Conservation (phyloP, 495 filamentous ascomycete genomes). For the Zalerion maritima region DNA sequence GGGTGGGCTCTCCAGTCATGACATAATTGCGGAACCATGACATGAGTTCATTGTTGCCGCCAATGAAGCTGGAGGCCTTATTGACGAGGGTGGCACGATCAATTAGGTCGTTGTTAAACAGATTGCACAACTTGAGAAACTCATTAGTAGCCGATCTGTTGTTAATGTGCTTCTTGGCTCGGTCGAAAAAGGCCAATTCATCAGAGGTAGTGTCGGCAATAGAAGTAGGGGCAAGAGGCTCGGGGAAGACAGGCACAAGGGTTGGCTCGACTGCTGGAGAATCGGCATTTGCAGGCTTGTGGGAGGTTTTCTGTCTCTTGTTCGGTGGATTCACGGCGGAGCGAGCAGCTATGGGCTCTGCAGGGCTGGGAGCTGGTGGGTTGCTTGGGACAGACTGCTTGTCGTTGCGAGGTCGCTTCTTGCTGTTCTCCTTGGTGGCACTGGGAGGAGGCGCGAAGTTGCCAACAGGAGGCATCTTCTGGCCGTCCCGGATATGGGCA, state of each 20-base stretch:
- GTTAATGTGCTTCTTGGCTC: constrained; percentile 87
- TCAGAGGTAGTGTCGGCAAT: constrained; percentile 49
- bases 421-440: constrained; percentile 60
- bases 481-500: constrained; percentile 29
- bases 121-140: constrained; percentile 87
- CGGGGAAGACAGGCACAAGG: constrained; percentile 71
- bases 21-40: constrained; percentile 74
- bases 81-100: constrained; percentile 64
- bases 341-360: constrained; percentile 18
- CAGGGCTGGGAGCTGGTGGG: constrained; percentile 13
- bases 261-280: constrained; percentile 67
- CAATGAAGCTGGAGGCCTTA: constrained; percentile 74
- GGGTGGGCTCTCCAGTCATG: constrained; percentile 47
- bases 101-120: constrained; percentile 83
- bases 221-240: constrained; percentile 63
- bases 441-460: constrained; percentile 81
- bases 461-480: constrained; percentile 82
- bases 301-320: constrained; percentile 47
- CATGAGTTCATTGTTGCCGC: constrained; percentile 73
- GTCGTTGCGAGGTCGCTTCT: constrained; percentile 46
- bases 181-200: constrained; percentile 86
- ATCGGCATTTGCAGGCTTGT: constrained; percentile 50
- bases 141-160: constrained; percentile 87
- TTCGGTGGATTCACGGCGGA: constrained; percentile 15
- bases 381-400: constrained; percentile 19